A percentile compares a stretch with the other conserved stretches of the same genome.
Conservation (phyloP, 768 basidiomycete genomes). For the Auricularia sp. region DNA sequence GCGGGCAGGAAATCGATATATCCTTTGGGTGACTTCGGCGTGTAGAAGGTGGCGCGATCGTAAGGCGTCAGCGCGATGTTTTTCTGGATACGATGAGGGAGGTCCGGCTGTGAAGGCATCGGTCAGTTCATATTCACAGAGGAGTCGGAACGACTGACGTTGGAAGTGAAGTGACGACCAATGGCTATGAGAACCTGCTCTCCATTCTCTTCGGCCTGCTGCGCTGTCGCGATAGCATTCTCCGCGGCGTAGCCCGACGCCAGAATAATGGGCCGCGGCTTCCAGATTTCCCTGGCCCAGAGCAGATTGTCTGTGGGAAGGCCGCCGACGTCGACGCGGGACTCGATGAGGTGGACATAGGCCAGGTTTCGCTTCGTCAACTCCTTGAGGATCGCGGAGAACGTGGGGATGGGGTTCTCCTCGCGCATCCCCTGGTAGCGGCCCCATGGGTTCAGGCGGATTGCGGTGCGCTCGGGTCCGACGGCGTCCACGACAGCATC, state of each 20-base stretch:
- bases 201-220: background rate
- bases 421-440: background rate
- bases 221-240: background rate
- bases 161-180: constrained; percentile 4
- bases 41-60: constrained; percentile 10
- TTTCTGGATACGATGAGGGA: constrained; percentile 8
- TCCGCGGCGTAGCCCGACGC: constrained; percentile 4
- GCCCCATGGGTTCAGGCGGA: constrained; percentile 41
- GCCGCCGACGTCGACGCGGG: background rate
- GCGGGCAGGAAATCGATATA: constrained; percentile 23
- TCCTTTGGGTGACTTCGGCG: constrained; percentile 15
- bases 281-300: background rate
- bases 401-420: background rate
- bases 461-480: constrained; percentile 40
- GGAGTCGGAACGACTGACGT: background rate
- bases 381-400: constrained; percentile 10
- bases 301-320: background rate
- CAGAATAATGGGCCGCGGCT: background rate
- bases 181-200: constrained; percentile 3
- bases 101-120: constrained; percentile 9
- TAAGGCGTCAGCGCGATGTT: constrained; percentile 6
- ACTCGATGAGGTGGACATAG: constrained; percentile 20
- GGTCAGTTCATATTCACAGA: background rate
- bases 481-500: constrained; percentile 40
- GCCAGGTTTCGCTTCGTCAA: constrained; percentile 17